Evolutionary conservation across 306 rosid species (phyloP).

Genomic region (Quercus variabilis): DNA sequence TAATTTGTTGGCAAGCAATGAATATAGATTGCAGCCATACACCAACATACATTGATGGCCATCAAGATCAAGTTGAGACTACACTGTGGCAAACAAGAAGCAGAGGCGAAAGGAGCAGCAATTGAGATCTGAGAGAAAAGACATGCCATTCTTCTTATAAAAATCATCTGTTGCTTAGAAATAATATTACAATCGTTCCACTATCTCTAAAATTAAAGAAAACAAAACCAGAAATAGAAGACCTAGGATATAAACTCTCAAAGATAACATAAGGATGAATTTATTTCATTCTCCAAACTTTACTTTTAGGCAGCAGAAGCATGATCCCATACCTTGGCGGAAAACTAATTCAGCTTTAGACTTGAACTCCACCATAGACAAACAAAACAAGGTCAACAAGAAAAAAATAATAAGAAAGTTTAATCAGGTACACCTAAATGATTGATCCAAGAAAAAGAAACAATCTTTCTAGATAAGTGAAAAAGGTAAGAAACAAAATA

Average conservation of each 20-base stretch:
- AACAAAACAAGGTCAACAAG: neutral
- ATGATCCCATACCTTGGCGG: neutral
- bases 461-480: too few relatives aligned
- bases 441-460: too few relatives aligned
- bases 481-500: too few relatives aligned
- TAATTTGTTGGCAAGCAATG: too few relatives aligned
- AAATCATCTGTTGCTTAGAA: neutral
- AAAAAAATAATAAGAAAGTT: neutral
- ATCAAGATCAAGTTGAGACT: neutral
- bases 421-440: too few relatives aligned
- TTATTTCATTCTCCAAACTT: conserved; percentile 3
- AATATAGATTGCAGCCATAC: too few relatives aligned
- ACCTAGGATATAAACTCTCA: neutral
- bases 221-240: neutral
- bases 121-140: neutral
- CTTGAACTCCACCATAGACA: neutral
- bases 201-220: conserved; percentile 2
- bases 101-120: neutral
- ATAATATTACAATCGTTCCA: neutral
- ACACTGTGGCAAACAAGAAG: neutral
- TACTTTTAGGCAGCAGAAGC: neutral
- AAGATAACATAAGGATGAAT: conserved; percentile 1
- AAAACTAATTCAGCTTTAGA: neutral
- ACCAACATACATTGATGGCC: too few relatives aligned
- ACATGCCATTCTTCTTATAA: neutral